phyloP scores from a whole-genome alignment of 1,284 basidiomycete species.

The Stereum hirsutum region DNA sequence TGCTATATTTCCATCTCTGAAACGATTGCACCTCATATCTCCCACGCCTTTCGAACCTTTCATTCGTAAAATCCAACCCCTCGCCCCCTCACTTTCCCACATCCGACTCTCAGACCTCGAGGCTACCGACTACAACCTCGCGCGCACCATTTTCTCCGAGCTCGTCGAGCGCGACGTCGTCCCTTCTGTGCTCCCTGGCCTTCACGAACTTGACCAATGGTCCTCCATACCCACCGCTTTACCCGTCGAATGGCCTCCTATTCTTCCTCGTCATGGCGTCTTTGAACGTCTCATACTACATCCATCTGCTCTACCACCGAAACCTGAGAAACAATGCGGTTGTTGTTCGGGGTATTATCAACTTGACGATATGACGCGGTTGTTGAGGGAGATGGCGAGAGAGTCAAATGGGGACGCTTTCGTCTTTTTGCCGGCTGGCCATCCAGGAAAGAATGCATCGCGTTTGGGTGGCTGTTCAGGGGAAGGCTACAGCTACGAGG shows the following conservation, averaged over 20 bases:
- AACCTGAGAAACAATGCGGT: constrained; percentile 17
- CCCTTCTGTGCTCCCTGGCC: constrained; percentile 8
- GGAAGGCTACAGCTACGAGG: not conserved
- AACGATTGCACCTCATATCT: constrained; percentile 19
- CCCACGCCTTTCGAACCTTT: constrained; percentile 16
- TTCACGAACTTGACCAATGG: constrained; percentile 8
- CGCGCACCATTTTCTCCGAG: constrained; percentile 18
- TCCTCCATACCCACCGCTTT: constrained; percentile 7
- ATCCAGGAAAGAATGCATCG: no score
- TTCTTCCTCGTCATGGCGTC: constrained; percentile 11
- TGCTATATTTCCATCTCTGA: constrained; percentile 11
- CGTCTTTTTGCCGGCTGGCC: constrained; percentile 9
- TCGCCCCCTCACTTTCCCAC: constrained; percentile 16
- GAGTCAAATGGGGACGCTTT: constrained; percentile 10
- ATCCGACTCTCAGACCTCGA: constrained; percentile 20
- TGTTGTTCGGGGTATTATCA: constrained; percentile 20
- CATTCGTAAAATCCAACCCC: constrained; percentile 11
- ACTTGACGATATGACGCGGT: constrained; percentile 17
- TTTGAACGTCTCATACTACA: constrained; percentile 16
- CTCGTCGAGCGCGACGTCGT: constrained; percentile 16
- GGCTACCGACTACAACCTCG: constrained; percentile 14
- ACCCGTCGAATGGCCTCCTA: constrained; percentile 16
- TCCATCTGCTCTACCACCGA: constrained; percentile 14
- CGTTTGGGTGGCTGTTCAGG: no score
- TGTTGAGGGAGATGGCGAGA: constrained; percentile 16